A percentile compares a stretch with the other conserved stretches of the same genome.
phyloP scores from a whole-genome alignment of 1,284 basidiomycete species.

The Termitomyces sp. region DNA sequence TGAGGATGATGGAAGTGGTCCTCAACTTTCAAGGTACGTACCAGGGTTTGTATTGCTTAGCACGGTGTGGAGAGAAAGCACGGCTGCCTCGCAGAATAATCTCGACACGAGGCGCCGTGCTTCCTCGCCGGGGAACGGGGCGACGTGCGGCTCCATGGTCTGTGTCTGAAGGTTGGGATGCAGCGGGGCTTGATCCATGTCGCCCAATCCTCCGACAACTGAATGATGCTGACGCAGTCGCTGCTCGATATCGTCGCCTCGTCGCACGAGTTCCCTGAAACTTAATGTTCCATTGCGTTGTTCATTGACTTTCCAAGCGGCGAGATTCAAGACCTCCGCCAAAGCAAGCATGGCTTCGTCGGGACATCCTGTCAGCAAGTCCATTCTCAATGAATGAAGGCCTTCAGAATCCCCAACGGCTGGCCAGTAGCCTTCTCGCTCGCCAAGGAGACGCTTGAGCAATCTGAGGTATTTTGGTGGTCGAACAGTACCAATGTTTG shows the following conservation, averaged over 20 bases:
- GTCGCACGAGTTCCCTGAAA: constrained; percentile 62
- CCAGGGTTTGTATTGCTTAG: constrained; percentile 63
- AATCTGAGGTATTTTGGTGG: constrained; percentile 63
- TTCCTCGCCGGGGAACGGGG: constrained; percentile 35
- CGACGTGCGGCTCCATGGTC: constrained; percentile 23
- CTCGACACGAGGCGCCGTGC: constrained; percentile 45
- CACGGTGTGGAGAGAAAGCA: constrained; percentile 69
- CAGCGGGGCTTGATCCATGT: constrained; percentile 31
- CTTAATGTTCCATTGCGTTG: constrained; percentile 58
- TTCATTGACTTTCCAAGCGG: constrained; percentile 69
- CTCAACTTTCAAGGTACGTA: constrained; percentile 31
- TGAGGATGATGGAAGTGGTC: constrained; percentile 2
- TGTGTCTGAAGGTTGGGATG: constrained; percentile 35
- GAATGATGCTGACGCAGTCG: constrained; percentile 42
- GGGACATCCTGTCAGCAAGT: constrained; percentile 66
- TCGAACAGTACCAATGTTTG: constrained; percentile 55
- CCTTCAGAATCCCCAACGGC: constrained; percentile 25
- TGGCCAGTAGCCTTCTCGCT: constrained; percentile 27
- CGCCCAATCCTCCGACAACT: constrained; percentile 24
- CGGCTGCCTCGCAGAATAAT: constrained; percentile 63
- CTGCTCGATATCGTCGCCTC: constrained; percentile 63
- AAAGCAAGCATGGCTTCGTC: constrained; percentile 71
- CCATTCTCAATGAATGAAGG: constrained; percentile 47
- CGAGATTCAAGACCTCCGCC: constrained; percentile 67
- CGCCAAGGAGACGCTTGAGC: constrained; percentile 54